These are phyloP conservation scores for Cenchrus purpureus DNA, from an alignment of 176 grass and related monocot genomes.

Conservation along the genomic window DNA sequence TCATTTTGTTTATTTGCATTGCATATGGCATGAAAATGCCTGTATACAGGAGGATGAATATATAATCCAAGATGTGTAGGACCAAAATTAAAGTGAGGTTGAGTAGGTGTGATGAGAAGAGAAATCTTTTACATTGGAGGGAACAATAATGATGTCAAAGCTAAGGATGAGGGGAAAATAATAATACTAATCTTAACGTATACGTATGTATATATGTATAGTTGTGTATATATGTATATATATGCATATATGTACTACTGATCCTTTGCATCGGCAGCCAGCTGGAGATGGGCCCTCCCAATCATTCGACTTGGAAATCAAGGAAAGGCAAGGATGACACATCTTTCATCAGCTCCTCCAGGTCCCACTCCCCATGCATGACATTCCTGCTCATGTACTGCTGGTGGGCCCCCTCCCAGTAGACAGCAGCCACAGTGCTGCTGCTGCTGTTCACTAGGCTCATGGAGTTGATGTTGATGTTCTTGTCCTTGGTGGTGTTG, in stretches of 20 bases:
- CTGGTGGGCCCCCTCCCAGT: slow-evolving; percentile 61
- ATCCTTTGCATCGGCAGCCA: slow-evolving; percentile 12
- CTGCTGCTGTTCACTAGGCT: slow-evolving; percentile 37
- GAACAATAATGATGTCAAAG: slow-evolving; percentile 42
- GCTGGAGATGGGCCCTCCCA: slow-evolving; percentile 22
- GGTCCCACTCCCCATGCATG: slow-evolving; percentile 83
- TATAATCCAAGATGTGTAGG: slow-evolving; percentile 21
- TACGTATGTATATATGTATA: slow-evolving; percentile 44
- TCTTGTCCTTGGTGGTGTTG: slow-evolving; percentile 32
- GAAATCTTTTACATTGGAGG: slow-evolving; percentile 47
- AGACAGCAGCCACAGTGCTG: slow-evolving; percentile 33
- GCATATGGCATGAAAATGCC: slow-evolving; percentile 31
- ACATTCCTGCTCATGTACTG: slow-evolving; percentile 62
- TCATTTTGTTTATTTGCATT: slow-evolving; percentile 41
- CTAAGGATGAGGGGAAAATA: not conserved
- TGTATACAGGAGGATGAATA: slow-evolving; percentile 46
- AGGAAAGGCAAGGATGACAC: slow-evolving; percentile 94
- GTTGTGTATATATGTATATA: slow-evolving; percentile 36
- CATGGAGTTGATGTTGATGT: slow-evolving; percentile 10
- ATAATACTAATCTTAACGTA: slow-evolving; percentile 42
- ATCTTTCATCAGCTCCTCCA: slow-evolving; percentile 97
- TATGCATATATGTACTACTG: slow-evolving; percentile 40
- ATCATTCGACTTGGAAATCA: slow-evolving; percentile 99
- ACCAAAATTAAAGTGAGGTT: slow-evolving; percentile 44
- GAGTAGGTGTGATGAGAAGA: slow-evolving; percentile 33